Evolutionary conservation across 2,329 filamentous ascomycete species (phyloP).

Genomic region (Neonectria ditissima): DNA sequence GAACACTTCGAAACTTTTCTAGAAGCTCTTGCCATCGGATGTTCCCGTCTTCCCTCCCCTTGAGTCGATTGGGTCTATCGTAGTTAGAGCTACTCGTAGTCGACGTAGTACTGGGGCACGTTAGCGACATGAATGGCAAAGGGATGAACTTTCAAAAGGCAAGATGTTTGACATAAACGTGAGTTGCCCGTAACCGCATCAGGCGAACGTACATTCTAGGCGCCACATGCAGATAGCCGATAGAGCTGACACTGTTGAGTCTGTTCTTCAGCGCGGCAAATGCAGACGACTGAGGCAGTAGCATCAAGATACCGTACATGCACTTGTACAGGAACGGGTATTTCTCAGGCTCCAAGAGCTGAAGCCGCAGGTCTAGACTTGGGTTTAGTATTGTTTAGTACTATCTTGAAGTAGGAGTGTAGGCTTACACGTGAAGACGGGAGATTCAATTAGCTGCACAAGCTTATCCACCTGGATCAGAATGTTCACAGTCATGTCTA

Average conservation of each 20-base stretch:
- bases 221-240: slow-evolving; percentile 90
- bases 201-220: slow-evolving; percentile 72
- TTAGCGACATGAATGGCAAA: slow-evolving; percentile 24
- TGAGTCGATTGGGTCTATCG: slow-evolving; percentile 83
- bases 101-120: slow-evolving; percentile 55
- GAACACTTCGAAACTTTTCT: slow-evolving; percentile 92
- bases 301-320: slow-evolving; percentile 95
- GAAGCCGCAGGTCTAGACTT: slow-evolving; percentile 83
- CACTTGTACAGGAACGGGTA: slow-evolving; percentile 98
- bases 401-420: neutral
- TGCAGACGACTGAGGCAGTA: slow-evolving; percentile 96
- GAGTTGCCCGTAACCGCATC: neutral
- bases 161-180: neutral
- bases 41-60: slow-evolving; percentile 80
- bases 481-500: slow-evolving; percentile 99
- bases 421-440: slow-evolving; percentile 91
- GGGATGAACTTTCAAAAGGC: neutral
- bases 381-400: neutral
- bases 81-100: slow-evolving; percentile 67
- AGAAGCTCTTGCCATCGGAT: slow-evolving; percentile 94
- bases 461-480: slow-evolving; percentile 99
- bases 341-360: slow-evolving; percentile 93
- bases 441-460: slow-evolving; percentile 95
- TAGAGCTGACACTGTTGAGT: slow-evolving; percentile 95
- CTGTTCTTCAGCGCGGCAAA: slow-evolving; percentile 97